phyloP scores from a whole-genome alignment of 805 yeast species.

The Myxozyma neglecta region DNA sequence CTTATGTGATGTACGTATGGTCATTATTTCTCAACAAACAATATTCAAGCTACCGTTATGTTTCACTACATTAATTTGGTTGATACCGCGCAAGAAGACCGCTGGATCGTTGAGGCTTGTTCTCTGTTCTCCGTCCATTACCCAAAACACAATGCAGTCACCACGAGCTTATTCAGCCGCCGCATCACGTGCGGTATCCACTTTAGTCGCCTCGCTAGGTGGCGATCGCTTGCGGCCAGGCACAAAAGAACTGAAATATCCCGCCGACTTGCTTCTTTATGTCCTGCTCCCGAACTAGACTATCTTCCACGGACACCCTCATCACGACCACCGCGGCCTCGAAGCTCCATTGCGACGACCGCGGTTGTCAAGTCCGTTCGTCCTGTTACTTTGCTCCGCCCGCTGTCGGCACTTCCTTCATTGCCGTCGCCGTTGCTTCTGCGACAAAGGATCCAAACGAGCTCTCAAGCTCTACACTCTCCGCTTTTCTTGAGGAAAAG shows the following conservation, averaged over 20 bases:
- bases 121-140: too few relatives aligned
- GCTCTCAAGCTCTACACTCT: conserved; percentile 4
- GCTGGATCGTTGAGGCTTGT: too few relatives aligned
- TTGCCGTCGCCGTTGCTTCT: conserved; percentile 5
- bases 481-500: conserved; percentile 4
- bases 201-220: conserved; percentile 2
- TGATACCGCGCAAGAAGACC: too few relatives aligned
- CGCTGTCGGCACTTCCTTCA: conserved; percentile 11
- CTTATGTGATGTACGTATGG: too few relatives aligned
- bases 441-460: neutral
- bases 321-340: conserved; percentile 17
- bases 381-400: conserved; percentile 8
- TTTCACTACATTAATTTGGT: too few relatives aligned
- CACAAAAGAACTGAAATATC: neutral
- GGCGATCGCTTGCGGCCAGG: conserved; percentile 6
- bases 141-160: too few relatives aligned
- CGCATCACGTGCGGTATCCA: conserved; percentile 3
- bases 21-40: too few relatives aligned
- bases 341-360: conserved; percentile 15
- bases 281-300: conserved; percentile 16
- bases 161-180: neutral
- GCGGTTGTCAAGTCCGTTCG: conserved; percentile 14
- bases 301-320: conserved; percentile 12
- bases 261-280: neutral
- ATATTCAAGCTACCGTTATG: too few relatives aligned